phyloP scores from a whole-genome alignment of 2,329 filamentous ascomycete genomes.

The Clonostachys rosea region DNA sequence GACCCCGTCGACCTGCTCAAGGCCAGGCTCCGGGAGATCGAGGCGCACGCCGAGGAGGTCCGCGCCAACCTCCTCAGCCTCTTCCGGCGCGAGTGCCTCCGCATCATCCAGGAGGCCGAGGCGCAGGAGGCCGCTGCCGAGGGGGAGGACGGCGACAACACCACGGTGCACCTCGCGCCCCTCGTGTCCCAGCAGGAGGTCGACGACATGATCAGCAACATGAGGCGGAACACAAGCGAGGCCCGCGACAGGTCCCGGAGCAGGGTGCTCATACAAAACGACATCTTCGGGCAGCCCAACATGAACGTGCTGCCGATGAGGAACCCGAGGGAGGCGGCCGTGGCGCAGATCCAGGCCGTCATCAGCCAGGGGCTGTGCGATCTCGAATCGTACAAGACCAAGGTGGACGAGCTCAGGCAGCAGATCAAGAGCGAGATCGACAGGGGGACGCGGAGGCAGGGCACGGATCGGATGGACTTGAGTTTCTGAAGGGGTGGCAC shows the following conservation, averaged over 20 bases:
- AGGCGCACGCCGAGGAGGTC: slow-evolving; percentile 16
- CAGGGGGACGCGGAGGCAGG: background rate
- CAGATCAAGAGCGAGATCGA: background rate
- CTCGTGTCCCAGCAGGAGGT: slow-evolving; percentile 4
- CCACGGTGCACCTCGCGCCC: background rate
- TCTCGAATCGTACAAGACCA: slow-evolving; percentile 13
- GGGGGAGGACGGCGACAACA: background rate
- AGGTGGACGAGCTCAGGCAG: background rate
- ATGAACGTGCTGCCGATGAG: too few species aligned
- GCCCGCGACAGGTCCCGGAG: background rate
- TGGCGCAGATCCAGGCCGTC: background rate
- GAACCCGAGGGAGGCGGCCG: background rate
- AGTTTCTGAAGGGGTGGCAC: too few species aligned
- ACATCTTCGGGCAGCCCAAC: slow-evolving; percentile 13
- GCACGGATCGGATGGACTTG: background rate
- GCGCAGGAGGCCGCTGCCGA: slow-evolving; percentile 7
- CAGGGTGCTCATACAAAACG: slow-evolving; percentile 9
- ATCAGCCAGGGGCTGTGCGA: slow-evolving; percentile 3
- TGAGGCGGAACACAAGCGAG: slow-evolving; percentile 6
- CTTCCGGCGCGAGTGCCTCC: slow-evolving; percentile 20
- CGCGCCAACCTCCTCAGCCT: slow-evolving; percentile 21
- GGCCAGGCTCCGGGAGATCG: slow-evolving; percentile 10
- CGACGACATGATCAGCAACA: slow-evolving; percentile 19
- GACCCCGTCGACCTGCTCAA: slow-evolving; percentile 9
- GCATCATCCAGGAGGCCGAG: slow-evolving; percentile 14